Conservation (phyloP, 768 basidiomycete species). For the Agrocybe praecox region DNA sequence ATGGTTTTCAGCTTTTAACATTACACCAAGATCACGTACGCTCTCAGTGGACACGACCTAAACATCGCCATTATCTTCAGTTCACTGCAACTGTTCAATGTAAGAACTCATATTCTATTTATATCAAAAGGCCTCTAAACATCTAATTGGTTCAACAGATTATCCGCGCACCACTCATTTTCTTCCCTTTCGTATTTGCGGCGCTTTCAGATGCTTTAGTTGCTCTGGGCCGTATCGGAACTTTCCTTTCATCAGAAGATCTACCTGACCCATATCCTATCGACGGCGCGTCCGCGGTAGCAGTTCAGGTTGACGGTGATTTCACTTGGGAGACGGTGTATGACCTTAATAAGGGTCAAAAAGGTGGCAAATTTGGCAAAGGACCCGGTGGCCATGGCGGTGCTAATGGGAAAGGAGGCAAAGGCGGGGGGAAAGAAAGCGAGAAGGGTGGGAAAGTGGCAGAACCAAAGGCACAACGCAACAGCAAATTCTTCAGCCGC, state of each 20-base stretch:
- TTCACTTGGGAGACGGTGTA: constrained; percentile 53
- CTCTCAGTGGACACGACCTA: constrained; percentile 55
- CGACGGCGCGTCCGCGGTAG: constrained; percentile 35
- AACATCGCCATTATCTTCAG: constrained; percentile 59
- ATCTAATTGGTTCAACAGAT: constrained; percentile 34
- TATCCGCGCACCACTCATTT: constrained; percentile 55
- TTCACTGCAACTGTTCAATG: constrained; percentile 62
- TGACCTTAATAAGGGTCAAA: constrained; percentile 11
- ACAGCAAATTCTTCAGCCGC: neutral
- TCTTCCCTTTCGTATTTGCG: constrained; percentile 58
- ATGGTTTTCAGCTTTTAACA: neutral
- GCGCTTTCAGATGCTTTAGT: constrained; percentile 52
- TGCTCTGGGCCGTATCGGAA: constrained; percentile 51
- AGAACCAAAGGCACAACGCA: neutral
- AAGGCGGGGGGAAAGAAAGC: neutral
- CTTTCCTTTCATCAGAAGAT: constrained; percentile 58
- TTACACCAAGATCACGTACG: constrained; percentile 57
- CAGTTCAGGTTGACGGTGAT: constrained; percentile 51
- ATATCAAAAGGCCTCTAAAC: neutral
- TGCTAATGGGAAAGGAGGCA: neutral
- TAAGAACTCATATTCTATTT: constrained; percentile 15
- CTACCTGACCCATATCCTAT: constrained; percentile 48
- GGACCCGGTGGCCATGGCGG: constrained; percentile 4
- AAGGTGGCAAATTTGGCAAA: constrained; percentile 12
- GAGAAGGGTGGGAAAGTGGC: neutral